Evolutionary conservation across 1,284 basidiomycete genomes (phyloP), one percentile per base, ranked within the genome.

Genomic region (Naganishia liquefaciens): DNA sequence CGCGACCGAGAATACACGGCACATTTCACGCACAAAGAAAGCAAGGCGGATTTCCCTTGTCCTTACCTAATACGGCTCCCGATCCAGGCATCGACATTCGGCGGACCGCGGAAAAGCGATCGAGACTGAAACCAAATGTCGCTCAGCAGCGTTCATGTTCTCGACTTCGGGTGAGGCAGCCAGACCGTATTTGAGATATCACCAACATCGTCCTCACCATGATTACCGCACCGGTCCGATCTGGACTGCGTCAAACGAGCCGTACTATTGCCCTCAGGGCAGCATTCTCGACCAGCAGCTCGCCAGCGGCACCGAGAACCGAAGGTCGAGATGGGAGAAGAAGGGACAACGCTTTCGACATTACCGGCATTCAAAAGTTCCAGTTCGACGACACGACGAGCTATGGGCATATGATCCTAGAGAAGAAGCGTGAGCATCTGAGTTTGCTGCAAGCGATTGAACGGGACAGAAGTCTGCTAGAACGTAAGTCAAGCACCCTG

Each of bases 391-490:
- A 80, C 69, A 81, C 87, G 43, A 84, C 87, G 9, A 81, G 86
- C 28, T 80, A 82, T 39, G 89, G 87, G 9, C 88, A 90, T 79
- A 71, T 87, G 30, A 82, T 86, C 67, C 78, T 92, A 54, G 82
- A 85, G 66, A 84, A 89, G 72, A 84, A 91, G 68, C 83, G 90
- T 39, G 83, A 88, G 70, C 78, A 84, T 54, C 79, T 91, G 52
- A 83, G 87, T 69, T 89, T 92, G 71, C 80, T 93, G 74, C 83
- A 89, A 57, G 82, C 91, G 70, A 90, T 93, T 68, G 90, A 91
- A 75, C 85, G 88, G 69, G 91, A 93, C 76, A 85, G 90, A 82
- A 87, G 87, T 21, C 85, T 87, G 71, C 84, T 94, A 43, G 86
- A 88, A 69, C 87, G 91, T 92, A 73, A 77, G 88, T 81, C 21